Evolutionary conservation across 2,329 filamentous ascomycete genomes (phyloP).

Genomic region (Grosmannia serpens): DNA sequence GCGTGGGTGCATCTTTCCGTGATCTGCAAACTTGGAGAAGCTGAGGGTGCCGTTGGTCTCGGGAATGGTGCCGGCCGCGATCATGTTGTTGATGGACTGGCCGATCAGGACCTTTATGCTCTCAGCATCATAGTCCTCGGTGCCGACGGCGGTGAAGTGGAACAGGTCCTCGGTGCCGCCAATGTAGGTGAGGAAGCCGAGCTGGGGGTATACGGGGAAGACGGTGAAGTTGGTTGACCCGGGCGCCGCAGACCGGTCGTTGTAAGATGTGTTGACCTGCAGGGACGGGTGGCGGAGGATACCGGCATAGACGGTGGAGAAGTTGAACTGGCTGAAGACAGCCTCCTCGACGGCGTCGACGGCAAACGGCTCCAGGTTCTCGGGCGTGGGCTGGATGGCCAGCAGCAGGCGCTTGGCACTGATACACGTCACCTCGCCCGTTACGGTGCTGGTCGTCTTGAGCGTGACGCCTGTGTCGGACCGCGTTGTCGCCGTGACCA

Average conservation of each 20-base stretch:
- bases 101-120: slow-evolving; percentile 17
- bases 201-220: slow-evolving; percentile 13
- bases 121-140: slow-evolving; percentile 10
- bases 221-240: slow-evolving; percentile 14
- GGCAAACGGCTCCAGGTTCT: slow-evolving; percentile 21
- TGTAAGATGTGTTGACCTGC: slow-evolving; percentile 11
- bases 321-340: slow-evolving; percentile 23
- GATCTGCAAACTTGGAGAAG: slow-evolving; percentile 23
- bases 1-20: slow-evolving; percentile 24
- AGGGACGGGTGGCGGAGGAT: slow-evolving; percentile 17
- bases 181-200: slow-evolving; percentile 19
- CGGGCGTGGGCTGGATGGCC: slow-evolving; percentile 22
- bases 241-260: slow-evolving; percentile 12
- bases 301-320: slow-evolving; percentile 14
- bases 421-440: slow-evolving; percentile 11
- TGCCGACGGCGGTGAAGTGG: slow-evolving; percentile 19
- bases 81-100: slow-evolving; percentile 2
- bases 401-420: slow-evolving; percentile 23
- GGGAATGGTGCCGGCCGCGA: slow-evolving; percentile 15
- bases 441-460: neutral
- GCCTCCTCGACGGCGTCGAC: slow-evolving; percentile 18
- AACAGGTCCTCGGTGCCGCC: slow-evolving; percentile 19
- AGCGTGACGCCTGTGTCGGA: slow-evolving; percentile 2
- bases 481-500: slow-evolving; percentile 8
- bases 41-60: slow-evolving; percentile 14